phyloP scores from a whole-genome alignment of 2,329 filamentous ascomycete species.

The Aspergillus sp. region DNA sequence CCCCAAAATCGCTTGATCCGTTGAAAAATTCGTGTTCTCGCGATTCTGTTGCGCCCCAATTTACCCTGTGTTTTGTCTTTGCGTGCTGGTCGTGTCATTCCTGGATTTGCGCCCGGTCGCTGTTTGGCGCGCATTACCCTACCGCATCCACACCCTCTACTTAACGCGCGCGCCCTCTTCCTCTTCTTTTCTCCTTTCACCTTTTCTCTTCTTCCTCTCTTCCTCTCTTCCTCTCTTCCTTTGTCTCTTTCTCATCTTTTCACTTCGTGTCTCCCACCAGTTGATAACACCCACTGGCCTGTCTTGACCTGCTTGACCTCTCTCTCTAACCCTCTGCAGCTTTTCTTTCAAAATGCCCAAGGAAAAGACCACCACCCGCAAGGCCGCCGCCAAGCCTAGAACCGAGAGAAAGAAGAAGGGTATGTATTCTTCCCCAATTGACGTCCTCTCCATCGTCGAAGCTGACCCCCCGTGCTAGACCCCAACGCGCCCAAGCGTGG shows the following conservation, averaged over 20 bases:
- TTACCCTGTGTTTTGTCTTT: neutral
- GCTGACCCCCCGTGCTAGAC: constrained; percentile 48
- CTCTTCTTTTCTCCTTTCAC: neutral
- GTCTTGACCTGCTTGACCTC: constrained; percentile 1
- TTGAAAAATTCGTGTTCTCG: constrained; percentile 2
- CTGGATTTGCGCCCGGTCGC: constrained; percentile 15
- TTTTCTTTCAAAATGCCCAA: constrained; percentile 54
- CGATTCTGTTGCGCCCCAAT: constrained; percentile 5
- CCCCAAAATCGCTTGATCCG: too few relatives aligned
- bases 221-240: constrained; percentile 5
- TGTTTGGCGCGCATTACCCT: constrained; percentile 11
- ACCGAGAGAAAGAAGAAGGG: constrained; percentile 66
- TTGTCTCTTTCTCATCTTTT: neutral
- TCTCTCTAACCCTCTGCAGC: constrained; percentile 5
- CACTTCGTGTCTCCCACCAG: neutral
- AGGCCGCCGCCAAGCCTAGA: constrained; percentile 50
- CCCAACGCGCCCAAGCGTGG: constrained; percentile 98
- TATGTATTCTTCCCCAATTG: constrained; percentile 27
- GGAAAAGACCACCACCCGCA: constrained; percentile 56
- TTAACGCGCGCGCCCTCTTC: constrained; percentile 6
- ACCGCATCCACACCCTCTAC: constrained; percentile 4
- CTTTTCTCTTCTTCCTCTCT: constrained; percentile 2
- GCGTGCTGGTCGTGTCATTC: constrained; percentile 1
- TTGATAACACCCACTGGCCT: neutral
- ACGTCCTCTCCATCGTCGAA: constrained; percentile 1